Evolutionary conservation across 225 moss, liverwort and hornwort species (phyloP), one percentile per base, ranked within the genome.

Genomic region (Ulota crispa): DNA sequence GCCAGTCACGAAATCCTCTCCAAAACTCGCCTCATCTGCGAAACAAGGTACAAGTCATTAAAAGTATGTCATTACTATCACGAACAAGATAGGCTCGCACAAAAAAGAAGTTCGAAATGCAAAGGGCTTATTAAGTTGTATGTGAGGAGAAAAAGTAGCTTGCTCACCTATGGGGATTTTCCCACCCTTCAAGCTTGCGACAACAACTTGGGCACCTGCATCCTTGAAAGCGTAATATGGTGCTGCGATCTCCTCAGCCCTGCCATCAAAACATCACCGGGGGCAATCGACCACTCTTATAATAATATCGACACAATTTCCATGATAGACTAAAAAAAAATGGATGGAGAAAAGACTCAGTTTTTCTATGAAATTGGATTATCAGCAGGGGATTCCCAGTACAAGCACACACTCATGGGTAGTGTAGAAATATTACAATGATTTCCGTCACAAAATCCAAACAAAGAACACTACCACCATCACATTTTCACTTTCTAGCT

Each of bases 171-270:
- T 70, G 28, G 97, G 97, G 14, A 98, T 87, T 66, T 68, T 89
- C 42, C 97, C 97, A 68, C 97, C 97, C 85, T 93, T 95, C 30
- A 95, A 77, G 60, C 95, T 98, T 67, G 66, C 91, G 45, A 98
- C 80, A 70, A 92, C 94, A 13, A 94, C 92, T 34, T 92, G 66
- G 0, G 83, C 84, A 23, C 95, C 98, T 59, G 94, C 98, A 10
- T 94, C 86, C 70, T 88, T 93, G 76, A 92, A 98, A 21, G 53
- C 2, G 54, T 91, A 86, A 81, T 91, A 98, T 13, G 98, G 94
- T 7, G 93, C 85, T 2, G 79, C 87, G 31, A 98, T 27, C 34
- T 95, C 98, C 82, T 98, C 98, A 27, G 90, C 88, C 98, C 98
- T 98, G 19, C 66, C 77, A 81, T 68, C 34, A 12, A 75, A 64